Conservation (phyloP, 78 protist species). For the Dictyostelium citrinum region DNA sequence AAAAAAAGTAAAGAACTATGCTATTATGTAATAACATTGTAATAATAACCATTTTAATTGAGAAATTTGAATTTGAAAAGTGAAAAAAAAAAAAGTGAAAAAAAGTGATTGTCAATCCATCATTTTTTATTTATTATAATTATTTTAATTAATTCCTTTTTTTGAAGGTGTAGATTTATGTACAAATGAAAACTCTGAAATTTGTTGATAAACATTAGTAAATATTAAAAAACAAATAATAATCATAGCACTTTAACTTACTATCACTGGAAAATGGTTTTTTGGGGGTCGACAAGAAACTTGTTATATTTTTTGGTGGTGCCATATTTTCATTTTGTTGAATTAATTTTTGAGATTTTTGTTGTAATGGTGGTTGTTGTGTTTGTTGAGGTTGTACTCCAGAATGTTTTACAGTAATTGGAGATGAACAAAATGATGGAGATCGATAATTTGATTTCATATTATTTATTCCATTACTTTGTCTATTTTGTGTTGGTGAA, state of each 20-base stretch:
- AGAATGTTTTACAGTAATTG: neutral
- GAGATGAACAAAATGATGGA: slow-evolving; percentile 7
- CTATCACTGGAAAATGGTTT: neutral
- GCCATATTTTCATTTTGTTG: neutral
- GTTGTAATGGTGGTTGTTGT: neutral
- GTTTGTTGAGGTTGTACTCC: neutral
- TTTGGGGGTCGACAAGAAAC: neutral
- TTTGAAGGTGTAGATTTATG: neutral
- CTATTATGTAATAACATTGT: neutral
- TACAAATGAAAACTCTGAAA: neutral
- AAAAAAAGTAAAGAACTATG: neutral
- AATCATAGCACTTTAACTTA: neutral
- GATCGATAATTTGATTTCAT: neutral
- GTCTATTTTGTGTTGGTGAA: neutral
- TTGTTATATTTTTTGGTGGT: neutral
- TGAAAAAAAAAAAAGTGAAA: neutral
- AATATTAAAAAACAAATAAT: neutral
- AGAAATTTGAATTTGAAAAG: neutral
- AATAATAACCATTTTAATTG: neutral
- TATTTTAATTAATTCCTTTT: neutral
- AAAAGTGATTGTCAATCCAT: neutral
- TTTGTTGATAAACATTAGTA: neutral
- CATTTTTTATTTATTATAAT: neutral
- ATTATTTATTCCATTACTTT: neutral
- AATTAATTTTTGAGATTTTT: neutral